Percentiles rank a stretch among this genome's conserved stretches.
Conservation (phyloP, 805 yeast genomes). For the Candida awuae region DNA sequence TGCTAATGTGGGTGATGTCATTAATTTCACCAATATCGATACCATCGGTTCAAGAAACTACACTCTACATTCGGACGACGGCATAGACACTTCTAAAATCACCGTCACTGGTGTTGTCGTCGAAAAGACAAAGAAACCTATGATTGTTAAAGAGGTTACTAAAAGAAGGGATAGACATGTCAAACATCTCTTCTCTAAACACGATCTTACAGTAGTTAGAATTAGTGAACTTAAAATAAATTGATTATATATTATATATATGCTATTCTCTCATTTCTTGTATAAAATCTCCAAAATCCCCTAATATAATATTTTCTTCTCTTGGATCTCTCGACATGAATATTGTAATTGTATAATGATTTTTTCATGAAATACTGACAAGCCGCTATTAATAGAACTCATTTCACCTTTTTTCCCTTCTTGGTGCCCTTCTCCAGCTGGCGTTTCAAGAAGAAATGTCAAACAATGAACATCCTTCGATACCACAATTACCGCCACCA, state of each 20-base stretch:
- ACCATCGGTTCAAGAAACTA: slow-evolving; percentile 81
- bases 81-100: slow-evolving; percentile 46
- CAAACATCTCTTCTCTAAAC: slow-evolving; percentile 58
- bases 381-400: too few species aligned
- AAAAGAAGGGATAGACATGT: slow-evolving; percentile 75
- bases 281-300: not conserved
- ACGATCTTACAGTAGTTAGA: slow-evolving; percentile 68
- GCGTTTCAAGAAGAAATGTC: not conserved
- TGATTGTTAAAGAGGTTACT: slow-evolving; percentile 63
- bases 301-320: too few species aligned
- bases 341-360: too few species aligned
- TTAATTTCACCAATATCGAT: slow-evolving; percentile 65
- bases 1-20: slow-evolving; percentile 77
- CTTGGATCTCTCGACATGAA: too few species aligned
- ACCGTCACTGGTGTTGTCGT: slow-evolving; percentile 67
- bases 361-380: too few species aligned
- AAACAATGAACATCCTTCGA: not conserved
- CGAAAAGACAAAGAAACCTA: slow-evolving; percentile 80
- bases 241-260: not conserved
- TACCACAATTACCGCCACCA: not conserved
- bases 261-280: not conserved
- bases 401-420: too few species aligned
- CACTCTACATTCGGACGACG: slow-evolving; percentile 47
- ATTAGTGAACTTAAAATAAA: slow-evolving; percentile 58
- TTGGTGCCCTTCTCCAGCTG: too few species aligned